phyloP scores from a whole-genome alignment of 768 basidiomycete genomes.

The Hypholoma sublateritium region DNA sequence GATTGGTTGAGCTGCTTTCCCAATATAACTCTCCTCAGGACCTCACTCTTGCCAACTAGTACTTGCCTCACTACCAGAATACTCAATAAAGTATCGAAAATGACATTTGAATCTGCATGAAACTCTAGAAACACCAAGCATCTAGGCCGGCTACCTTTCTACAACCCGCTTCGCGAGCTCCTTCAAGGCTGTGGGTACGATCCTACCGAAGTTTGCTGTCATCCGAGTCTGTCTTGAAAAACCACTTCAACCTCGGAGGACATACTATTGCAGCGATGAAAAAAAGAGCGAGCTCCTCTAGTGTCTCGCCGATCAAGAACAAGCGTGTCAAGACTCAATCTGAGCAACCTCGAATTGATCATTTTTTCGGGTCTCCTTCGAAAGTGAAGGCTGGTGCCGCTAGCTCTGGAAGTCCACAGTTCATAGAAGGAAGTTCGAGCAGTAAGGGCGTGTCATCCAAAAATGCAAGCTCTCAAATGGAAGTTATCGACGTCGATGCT shows the following conservation, averaged over 20 bases:
- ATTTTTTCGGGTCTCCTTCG: conserved; percentile 23
- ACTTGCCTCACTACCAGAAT: no score
- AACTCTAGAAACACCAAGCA: no score
- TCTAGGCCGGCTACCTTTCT: no score
- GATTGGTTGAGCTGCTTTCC: neutral
- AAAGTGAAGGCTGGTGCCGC: conserved; percentile 10
- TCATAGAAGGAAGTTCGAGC: conserved; percentile 17
- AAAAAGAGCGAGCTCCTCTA: conserved; percentile 15
- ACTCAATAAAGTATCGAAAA: no score
- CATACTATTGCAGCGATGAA: conserved; percentile 14
- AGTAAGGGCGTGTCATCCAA: neutral
- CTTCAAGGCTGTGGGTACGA: no score
- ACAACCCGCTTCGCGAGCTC: no score
- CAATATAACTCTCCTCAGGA: no score
- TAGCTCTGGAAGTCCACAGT: conserved; percentile 2
- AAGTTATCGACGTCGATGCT: conserved; percentile 24
- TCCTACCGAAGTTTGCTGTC: neutral
- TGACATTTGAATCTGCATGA: no score
- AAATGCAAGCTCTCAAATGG: neutral
- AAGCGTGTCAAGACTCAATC: conserved; percentile 17
- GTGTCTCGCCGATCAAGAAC: conserved; percentile 13
- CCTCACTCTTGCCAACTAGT: no score
- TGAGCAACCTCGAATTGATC: conserved; percentile 25
- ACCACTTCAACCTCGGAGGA: neutral
- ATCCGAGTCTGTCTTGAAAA: no score